These are phyloP conservation scores for Rhipidocladum racemiflorum DNA, from an alignment of 176 grass and related monocot genomes.

Conservation along the genomic window DNA sequence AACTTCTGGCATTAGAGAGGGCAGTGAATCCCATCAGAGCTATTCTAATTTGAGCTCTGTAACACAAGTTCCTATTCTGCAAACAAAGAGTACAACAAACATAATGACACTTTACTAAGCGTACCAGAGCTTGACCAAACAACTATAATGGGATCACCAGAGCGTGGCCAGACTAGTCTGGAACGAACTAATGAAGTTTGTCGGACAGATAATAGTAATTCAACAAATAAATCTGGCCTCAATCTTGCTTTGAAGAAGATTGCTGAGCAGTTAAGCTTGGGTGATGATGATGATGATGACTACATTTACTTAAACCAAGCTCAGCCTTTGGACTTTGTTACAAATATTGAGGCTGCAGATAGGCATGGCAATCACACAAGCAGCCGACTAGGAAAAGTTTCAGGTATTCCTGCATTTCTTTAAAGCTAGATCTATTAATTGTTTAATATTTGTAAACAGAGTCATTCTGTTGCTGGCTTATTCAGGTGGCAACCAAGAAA, in stretches of 20 bases:
- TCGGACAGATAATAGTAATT: slow-evolving; percentile 28
- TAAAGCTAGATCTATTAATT: slow-evolving; percentile 9
- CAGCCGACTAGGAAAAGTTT: slow-evolving; percentile 26
- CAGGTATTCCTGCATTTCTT: slow-evolving; percentile 33
- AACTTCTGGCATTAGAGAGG: slow-evolving; percentile 39
- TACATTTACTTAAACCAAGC: slow-evolving; percentile 61
- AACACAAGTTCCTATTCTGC: slow-evolving; percentile 67
- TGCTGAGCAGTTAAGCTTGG: slow-evolving; percentile 80
- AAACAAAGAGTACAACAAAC: slow-evolving; percentile 37
- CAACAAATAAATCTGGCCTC: slow-evolving; percentile 52
- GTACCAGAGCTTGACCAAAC: slow-evolving; percentile 31
- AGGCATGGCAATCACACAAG: slow-evolving; percentile 29
- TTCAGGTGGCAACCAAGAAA: slow-evolving; percentile 47
- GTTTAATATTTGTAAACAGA: slow-evolving; percentile 26
- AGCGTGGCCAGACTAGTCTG: slow-evolving; percentile 13
- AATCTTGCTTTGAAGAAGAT: slow-evolving; percentile 74
- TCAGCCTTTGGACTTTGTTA: slow-evolving; percentile 3
- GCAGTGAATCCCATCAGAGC: slow-evolving; percentile 58
- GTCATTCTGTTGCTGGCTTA: neutral
- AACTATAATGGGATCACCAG: neutral
- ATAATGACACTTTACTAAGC: slow-evolving; percentile 15
- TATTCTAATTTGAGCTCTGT: slow-evolving; percentile 54
- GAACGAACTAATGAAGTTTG: slow-evolving; percentile 41
- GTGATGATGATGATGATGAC: slow-evolving; percentile 80
- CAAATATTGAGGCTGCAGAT: slow-evolving; percentile 30